Base-by-base conservation (phyloP, 805 yeast genomes). In the Wickerhamomyces subpelliculosus region DNA sequence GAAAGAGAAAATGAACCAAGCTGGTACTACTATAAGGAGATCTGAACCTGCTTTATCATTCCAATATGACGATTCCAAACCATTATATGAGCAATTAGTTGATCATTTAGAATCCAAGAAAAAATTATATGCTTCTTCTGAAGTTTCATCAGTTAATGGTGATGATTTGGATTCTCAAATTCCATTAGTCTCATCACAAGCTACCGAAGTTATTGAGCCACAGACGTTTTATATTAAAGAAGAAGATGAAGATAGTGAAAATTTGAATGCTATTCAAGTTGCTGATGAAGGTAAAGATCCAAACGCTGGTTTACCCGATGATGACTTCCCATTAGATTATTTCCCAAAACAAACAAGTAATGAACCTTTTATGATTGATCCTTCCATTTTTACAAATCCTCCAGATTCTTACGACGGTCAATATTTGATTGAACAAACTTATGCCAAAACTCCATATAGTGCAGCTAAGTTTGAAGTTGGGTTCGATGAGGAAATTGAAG, bases 41-140 rank as follows among this genome's bases (percentile, higher is more conserved):
- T 60, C 70, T 29, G 95, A 87, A 48, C 96, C 97, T 0, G 85
- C 97, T 0, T 56, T 78, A 29, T 79, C 89, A 3, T 86, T 90
- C 61, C 59, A 67, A 29, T 88, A 73, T 49, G 84, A 85, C 54
- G 70, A 73, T 20, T 50, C 65, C 2, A 49, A 56, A 23, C 65
- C 76, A 3, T 54, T 84, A 5, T 68, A 65, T 46, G 78, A 72
- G 8, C 93, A 84, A 51, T 54, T 84, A 17, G 14, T 40, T 5
- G 44, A 48, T 9, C 77, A 72, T 45, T 61, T 67, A 45, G 62
- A 62, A 18, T 41, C 41, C 2, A 61, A 52, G 39, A 59, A 54
- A 43, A 43, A 45, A 38, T 33, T 24, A 6, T 26, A 16, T 19
- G 28, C 31, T 22, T 17, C 34, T 28, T 5, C 43, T 32, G 6